Percentiles rank a stretch among this genome's conserved stretches.
Conservation (phyloP, 1,284 basidiomycete species). For the Phlebopus sp. region DNA sequence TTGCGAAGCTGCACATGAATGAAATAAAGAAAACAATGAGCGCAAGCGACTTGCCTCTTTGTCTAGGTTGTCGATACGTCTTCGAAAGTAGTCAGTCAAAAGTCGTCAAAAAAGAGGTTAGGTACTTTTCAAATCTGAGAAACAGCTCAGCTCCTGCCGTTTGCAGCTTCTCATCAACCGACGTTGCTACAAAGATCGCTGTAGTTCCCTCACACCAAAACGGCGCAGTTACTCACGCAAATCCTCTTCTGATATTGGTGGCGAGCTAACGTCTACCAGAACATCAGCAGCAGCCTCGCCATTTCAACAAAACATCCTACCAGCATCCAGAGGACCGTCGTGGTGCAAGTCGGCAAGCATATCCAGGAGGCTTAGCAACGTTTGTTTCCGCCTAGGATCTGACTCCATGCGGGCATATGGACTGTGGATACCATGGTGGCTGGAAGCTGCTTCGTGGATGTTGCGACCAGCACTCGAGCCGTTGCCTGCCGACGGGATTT, state of each 20-base stretch:
- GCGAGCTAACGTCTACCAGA: slow-evolving; percentile 32
- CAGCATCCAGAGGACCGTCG: slow-evolving; percentile 43
- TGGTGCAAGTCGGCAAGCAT: slow-evolving; percentile 55
- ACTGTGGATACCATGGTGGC: slow-evolving; percentile 22
- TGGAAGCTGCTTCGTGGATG: slow-evolving; percentile 33
- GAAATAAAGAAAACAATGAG: slow-evolving; percentile 7
- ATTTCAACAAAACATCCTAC: slow-evolving; percentile 33
- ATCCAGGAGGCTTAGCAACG: slow-evolving; percentile 64
- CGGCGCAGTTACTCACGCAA: slow-evolving; percentile 39
- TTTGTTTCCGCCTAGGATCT: slow-evolving; percentile 50
- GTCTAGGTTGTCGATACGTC: slow-evolving; percentile 32
- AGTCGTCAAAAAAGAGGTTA: not conserved
- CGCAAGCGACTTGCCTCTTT: slow-evolving; percentile 27
- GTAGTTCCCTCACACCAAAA: slow-evolving; percentile 3
- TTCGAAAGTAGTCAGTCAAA: slow-evolving; percentile 8
- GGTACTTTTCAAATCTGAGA: slow-evolving; percentile 32
- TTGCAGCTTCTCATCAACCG: slow-evolving; percentile 33
- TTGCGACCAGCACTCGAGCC: slow-evolving; percentile 22
- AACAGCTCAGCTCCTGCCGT: slow-evolving; percentile 34
- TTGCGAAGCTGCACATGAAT: slow-evolving; percentile 28
- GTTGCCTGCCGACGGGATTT: slow-evolving; percentile 23
- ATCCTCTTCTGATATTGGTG: slow-evolving; percentile 58
- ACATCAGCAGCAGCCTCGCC: slow-evolving; percentile 6
- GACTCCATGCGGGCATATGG: slow-evolving; percentile 31
- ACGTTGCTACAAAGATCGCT: slow-evolving; percentile 23